These are phyloP conservation scores for Cladosporium sp. DNA, from an alignment of 2,329 filamentous ascomycete genomes.

Conservation along the genomic window DNA sequence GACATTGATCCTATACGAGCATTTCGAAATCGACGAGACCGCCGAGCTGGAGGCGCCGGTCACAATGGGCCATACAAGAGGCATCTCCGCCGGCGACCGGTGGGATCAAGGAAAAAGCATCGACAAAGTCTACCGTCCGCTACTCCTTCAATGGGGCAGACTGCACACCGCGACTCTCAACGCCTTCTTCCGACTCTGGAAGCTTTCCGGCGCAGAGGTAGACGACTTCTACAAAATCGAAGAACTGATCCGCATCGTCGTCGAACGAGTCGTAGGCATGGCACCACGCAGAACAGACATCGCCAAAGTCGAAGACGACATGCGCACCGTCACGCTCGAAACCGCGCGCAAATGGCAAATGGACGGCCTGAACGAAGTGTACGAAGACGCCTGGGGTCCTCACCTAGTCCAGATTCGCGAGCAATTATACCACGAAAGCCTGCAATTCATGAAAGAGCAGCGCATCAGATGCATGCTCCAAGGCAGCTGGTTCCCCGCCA, in stretches of 20 bases:
- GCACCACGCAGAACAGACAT: slow-evolving; percentile 78
- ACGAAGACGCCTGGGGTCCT: slow-evolving; percentile 90
- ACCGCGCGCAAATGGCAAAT: slow-evolving; percentile 83
- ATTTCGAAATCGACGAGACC: slow-evolving; percentile 76
- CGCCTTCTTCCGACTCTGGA: slow-evolving; percentile 89
- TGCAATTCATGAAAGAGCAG: slow-evolving; percentile 97
- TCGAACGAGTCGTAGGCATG: slow-evolving; percentile 83
- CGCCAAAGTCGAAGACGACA: slow-evolving; percentile 80
- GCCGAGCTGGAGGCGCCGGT: slow-evolving; percentile 17
- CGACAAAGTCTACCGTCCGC: slow-evolving; percentile 78
- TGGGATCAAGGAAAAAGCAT: slow-evolving; percentile 48
- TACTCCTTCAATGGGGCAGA: slow-evolving; percentile 88
- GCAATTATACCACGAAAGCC: slow-evolving; percentile 80
- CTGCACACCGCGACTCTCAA: slow-evolving; percentile 81
- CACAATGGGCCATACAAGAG: slow-evolving; percentile 10
- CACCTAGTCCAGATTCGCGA: slow-evolving; percentile 87
- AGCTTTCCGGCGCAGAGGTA: slow-evolving; percentile 75
- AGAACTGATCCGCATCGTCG: slow-evolving; percentile 81
- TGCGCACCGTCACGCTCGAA: slow-evolving; percentile 75
- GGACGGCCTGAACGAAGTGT: slow-evolving; percentile 83
- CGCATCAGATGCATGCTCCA: slow-evolving; percentile 82
- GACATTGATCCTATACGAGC: slow-evolving; percentile 84
- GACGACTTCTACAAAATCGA: slow-evolving; percentile 91
- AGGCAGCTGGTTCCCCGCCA: slow-evolving; percentile 79
- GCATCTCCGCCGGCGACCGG: slow-evolving; percentile 39